A percentile compares a stretch with the other conserved stretches of the same genome.
Evolutionary conservation across 345 rosid genomes (phyloP).

Genomic region (Anacardium occidentale): DNA sequence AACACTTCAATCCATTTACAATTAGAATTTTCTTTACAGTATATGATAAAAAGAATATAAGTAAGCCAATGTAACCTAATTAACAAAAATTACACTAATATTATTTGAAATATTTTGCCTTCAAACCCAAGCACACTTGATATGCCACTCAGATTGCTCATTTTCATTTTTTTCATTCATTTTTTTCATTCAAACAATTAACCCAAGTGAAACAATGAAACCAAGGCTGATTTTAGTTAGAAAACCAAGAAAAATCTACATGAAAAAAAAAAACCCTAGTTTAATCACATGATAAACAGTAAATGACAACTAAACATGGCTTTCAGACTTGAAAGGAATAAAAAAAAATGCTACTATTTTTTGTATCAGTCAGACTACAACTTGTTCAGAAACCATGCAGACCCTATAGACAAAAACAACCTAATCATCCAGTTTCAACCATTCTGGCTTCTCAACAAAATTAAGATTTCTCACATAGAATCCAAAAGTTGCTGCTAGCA

Average conservation of each 20-base stretch:
- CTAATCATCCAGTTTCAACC: background rate
- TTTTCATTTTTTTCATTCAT: background rate
- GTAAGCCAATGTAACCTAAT: too few species aligned
- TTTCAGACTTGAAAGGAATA: too few species aligned
- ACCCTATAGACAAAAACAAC: background rate
- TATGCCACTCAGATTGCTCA: background rate
- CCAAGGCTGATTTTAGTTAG: background rate
- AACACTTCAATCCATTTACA: background rate
- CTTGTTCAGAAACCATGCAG: background rate
- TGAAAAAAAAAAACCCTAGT: background rate
- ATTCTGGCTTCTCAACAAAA: conserved; percentile 5
- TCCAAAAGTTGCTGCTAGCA: conserved; percentile 10
- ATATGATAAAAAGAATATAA: background rate
- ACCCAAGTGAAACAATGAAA: too few species aligned
- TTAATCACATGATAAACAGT: background rate
- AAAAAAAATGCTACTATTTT: background rate
- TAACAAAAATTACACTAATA: too few species aligned
- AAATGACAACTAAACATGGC: background rate
- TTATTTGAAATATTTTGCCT: background rate
- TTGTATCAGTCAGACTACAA: background rate
- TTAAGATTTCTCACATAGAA: background rate
- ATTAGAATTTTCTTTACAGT: background rate
- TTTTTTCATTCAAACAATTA: background rate
- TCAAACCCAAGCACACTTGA: background rate
- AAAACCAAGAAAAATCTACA: background rate